Base-by-base conservation (phyloP, 768 basidiomycete species). In the Lactarius sp. region DNA sequence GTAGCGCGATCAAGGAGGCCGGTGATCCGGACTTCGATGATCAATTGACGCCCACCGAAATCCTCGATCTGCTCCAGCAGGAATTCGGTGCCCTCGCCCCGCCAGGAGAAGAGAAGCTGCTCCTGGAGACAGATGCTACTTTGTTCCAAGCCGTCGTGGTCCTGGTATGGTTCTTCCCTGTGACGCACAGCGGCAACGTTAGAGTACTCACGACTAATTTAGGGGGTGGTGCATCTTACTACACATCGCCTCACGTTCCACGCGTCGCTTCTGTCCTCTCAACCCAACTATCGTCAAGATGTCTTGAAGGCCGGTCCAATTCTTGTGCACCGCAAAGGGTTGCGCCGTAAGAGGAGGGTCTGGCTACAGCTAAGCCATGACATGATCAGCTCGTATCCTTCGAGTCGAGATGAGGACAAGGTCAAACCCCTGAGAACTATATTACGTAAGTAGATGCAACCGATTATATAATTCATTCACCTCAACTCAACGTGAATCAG, bases 161-260 rank as follows among this genome's bases (percentile, higher is more conserved):
- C 31, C 66, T 83, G 50, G 80, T 81, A 39, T 77, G 75, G 9
- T 20, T 44, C 50, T 51, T 27, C 18, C 3, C 13, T 51, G 42
- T 22, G 31, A 36, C 64, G 69, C 62, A 47, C 13, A 44, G 58
- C 67, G 59, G 16, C 20, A 14, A 63, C 7, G 49, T 41, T 52
- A 18, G 58, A 18, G 18, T 56, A 66, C 55, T 64, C 61, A 52
- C 36, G 7, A 65, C 6, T 39, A 13, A 46, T 6, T 22, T 16
- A 83, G 78, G 84, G 85, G 6, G 82, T 83, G 41, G 73, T 85
- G 14, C 85, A 87, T 70, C 71, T 87, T 27, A 88, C 86, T 1
- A 85, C 83, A 0, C 85, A 87, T 71, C 80, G 86, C 6, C 64
- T 88, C 14, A 74, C 83, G 0, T 88, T 88, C 72, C 85, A 87